These are phyloP conservation scores for Aspergillus phoenicis DNA, from an alignment of 2,329 filamentous ascomycete genomes.

Conservation along the genomic window DNA sequence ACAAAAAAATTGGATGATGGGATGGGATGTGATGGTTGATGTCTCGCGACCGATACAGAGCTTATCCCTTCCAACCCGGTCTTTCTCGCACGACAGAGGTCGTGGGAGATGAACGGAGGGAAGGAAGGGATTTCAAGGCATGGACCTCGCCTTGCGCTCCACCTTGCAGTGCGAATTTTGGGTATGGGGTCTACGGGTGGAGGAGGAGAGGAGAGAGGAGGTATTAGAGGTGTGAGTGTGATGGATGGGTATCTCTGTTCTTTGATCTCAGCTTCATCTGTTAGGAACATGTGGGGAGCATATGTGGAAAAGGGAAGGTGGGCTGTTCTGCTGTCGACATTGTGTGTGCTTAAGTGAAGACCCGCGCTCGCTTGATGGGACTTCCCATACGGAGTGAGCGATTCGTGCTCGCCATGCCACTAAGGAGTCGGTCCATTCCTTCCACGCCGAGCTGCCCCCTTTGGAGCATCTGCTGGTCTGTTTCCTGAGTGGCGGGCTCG, in stretches of 20 bases:
- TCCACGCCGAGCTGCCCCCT: conserved; percentile 50
- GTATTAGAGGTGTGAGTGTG: not conserved
- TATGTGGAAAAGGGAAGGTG: not conserved
- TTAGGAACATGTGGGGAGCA: not conserved
- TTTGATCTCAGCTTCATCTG: conserved; percentile 14
- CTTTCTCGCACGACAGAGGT: not conserved
- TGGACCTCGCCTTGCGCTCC: conserved; percentile 56
- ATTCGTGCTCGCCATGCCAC: conserved; percentile 41
- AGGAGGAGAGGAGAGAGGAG: conserved; percentile 1
- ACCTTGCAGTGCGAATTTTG: conserved; percentile 53
- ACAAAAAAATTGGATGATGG: conserved; percentile 12
- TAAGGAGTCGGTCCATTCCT: conserved; percentile 51
- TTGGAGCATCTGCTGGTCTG: conserved; percentile 46
- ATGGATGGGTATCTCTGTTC: conserved; percentile 33
- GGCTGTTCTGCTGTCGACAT: not conserved
- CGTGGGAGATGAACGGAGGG: not conserved
- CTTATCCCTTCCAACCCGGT: conserved; percentile 38
- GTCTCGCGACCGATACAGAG: conserved; percentile 58
- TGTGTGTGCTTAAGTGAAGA: conserved; percentile 33
- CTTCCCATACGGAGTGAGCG: conserved; percentile 38
- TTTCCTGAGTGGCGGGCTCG: conserved; percentile 27
- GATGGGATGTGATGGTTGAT: conserved; percentile 36
- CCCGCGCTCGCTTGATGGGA: conserved; percentile 40
- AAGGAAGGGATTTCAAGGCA: conserved; percentile 50
- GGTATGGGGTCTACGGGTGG: not conserved